Base-by-base conservation (phyloP, 345 rosid species). In the Aquilaria malaccensis region DNA sequence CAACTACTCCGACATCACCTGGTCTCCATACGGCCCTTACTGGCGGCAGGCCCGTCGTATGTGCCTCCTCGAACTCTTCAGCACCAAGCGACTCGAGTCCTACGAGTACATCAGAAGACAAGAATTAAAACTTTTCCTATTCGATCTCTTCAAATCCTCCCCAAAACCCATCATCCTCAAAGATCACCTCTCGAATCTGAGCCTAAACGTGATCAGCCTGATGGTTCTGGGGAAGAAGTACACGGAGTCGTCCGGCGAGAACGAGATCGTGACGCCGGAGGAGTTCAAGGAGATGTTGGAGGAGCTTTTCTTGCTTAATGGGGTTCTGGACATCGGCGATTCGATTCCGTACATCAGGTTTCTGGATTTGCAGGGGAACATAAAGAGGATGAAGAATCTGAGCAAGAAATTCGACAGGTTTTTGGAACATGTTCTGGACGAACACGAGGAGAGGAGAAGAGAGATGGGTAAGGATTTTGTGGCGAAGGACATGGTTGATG, bases 201-300 rank as follows among this genome's bases (percentile, higher is more conserved):
- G 85, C 50, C 69, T 86, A 0, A 82, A 77, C 15, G 84, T 86
- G 52, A 86, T 83, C 3, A 78, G 89, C 61, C 72, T 87, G 29
- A 79, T 86, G 84, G 93, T 81, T 4, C 30, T 83, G 1, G 93
- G 93, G 58, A 83, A 77, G 63, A 87, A 80, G 29, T 87, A 82
- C 74, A 77, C 86, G 1, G 76, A 62, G 7, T 45, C 61, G 61
- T 45, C 29, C 0, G 76, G 67, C 12, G 65, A 55, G 0, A 51
- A 71, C 6, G 78, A 74, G 59, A 68, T 77, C 2, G 80, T 84
- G 59, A 68, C 76, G 1, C 80, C 90, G 0, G 68, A 77, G 54
- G 88, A 87, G 77, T 84, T 80, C 63, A 84, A 80, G 79, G 78
- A 75, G 61, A 87, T 87, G 87, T 63, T 87, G 3, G 86, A 87